Percentiles rank a stretch among this genome's conserved stretches.
Conservation (phyloP, 768 basidiomycete species). For the Melanogaster broomeanus region DNA sequence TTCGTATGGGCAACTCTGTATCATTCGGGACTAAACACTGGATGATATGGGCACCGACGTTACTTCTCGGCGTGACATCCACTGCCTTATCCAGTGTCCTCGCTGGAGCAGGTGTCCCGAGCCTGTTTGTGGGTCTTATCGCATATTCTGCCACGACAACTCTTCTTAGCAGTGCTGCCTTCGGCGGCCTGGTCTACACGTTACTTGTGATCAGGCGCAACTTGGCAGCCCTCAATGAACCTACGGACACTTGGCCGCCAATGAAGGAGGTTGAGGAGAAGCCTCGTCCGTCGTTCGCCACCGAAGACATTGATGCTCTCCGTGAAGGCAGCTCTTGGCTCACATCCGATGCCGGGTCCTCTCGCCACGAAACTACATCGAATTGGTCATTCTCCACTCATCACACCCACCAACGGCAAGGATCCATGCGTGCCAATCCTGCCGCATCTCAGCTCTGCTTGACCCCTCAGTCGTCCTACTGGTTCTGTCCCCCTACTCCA, state of each 20-base stretch:
- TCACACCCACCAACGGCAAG: conserved; percentile 45
- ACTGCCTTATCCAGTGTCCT: conserved; percentile 61
- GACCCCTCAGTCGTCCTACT: conserved; percentile 56
- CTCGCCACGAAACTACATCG: conserved; percentile 58
- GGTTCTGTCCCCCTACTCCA: conserved; percentile 56
- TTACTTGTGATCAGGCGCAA: conserved; percentile 67
- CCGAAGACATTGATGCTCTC: conserved; percentile 72
- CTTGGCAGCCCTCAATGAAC: conserved; percentile 54
- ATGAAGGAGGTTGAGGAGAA: conserved; percentile 51
- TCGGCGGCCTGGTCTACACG: conserved; percentile 63
- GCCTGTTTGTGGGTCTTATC: conserved; percentile 60
- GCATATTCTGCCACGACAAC: conserved; percentile 58
- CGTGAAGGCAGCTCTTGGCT: conserved; percentile 83
- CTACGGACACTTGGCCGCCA: conserved; percentile 62
- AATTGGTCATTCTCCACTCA: conserved; percentile 76
- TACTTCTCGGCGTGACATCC: conserved; percentile 54
- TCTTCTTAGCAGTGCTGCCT: conserved; percentile 49
- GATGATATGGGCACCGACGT: conserved; percentile 70
- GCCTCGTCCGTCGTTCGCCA: conserved; percentile 62
- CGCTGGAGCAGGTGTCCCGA: conserved; percentile 51
- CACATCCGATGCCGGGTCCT: conserved; percentile 59
- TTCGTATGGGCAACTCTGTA: conserved; percentile 69
- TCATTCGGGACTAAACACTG: conserved; percentile 71
- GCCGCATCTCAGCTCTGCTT: conserved; percentile 35
- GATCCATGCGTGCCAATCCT: conserved; percentile 8